Evolutionary conservation across 2,329 filamentous ascomycete genomes (phyloP).

Genomic region (Hymenoscyphus albidus): DNA sequence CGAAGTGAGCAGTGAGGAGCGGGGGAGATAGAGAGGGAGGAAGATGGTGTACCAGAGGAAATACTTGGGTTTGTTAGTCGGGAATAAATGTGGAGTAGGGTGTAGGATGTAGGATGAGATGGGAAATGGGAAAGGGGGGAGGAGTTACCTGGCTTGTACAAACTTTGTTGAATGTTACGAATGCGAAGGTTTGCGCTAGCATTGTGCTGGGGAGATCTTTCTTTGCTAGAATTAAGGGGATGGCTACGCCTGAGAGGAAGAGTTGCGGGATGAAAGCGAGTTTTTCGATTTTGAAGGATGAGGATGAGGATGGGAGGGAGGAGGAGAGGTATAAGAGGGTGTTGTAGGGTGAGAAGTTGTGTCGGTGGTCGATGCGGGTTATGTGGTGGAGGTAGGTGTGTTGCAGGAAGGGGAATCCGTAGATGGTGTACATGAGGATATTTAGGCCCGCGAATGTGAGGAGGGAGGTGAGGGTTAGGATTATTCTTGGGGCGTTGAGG

Average conservation of each 20-base stretch:
- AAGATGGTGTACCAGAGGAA: slow-evolving; percentile 98
- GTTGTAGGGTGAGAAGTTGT: slow-evolving; percentile 98
- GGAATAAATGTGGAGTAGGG: not conserved
- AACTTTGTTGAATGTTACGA: slow-evolving; percentile 98
- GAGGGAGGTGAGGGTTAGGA: slow-evolving; percentile 61
- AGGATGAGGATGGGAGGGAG: slow-evolving; percentile 45
- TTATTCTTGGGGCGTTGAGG: slow-evolving; percentile 51
- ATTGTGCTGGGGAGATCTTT: slow-evolving; percentile 77
- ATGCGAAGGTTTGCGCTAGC: slow-evolving; percentile 94
- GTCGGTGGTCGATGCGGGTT: slow-evolving; percentile 88
- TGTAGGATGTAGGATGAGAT: not conserved
- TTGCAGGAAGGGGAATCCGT: slow-evolving; percentile 75
- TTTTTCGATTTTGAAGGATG: slow-evolving; percentile 58
- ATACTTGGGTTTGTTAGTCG: slow-evolving; percentile 60
- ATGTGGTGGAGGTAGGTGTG: slow-evolving; percentile 95
- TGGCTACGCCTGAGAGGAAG: slow-evolving; percentile 69
- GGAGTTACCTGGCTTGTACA: slow-evolving; percentile 86
- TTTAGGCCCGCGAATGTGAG: slow-evolving; percentile 73
- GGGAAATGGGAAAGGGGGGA: not conserved
- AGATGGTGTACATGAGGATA: slow-evolving; percentile 70
- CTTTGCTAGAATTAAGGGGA: slow-evolving; percentile 74
- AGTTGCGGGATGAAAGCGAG: slow-evolving; percentile 88
- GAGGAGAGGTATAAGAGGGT: slow-evolving; percentile 84
- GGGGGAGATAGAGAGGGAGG: slow-evolving; percentile 83
- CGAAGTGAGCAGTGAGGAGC: slow-evolving; percentile 62